These are phyloP conservation scores for Carex myosuroides DNA, from an alignment of 176 grass and related monocot species.

Conservation along the genomic window DNA sequence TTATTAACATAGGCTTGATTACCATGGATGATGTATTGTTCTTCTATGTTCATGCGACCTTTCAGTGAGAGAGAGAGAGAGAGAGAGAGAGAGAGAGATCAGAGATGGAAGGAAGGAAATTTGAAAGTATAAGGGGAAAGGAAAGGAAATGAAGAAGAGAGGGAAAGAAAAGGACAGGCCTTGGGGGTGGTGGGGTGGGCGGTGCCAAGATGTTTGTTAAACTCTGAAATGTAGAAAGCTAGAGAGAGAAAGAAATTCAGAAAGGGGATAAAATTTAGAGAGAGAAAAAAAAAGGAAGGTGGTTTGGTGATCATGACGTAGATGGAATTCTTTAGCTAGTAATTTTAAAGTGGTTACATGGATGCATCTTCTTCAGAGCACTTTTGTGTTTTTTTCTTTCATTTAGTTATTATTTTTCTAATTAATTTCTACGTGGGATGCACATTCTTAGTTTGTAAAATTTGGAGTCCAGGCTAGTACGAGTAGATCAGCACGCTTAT, in stretches of 20 bases:
- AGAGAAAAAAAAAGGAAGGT: neutral
- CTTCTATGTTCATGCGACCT: conserved; percentile 32
- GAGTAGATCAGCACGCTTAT: neutral
- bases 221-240: conserved; percentile 11
- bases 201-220: conserved; percentile 4
- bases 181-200: conserved; percentile 27
- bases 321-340: neutral
- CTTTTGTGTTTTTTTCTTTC: neutral
- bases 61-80: neutral
- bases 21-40: conserved; percentile 20
- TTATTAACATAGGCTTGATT: neutral
- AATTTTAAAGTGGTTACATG: neutral
- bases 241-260: conserved; percentile 18
- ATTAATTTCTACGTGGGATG: neutral
- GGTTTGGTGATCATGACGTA: conserved; percentile 5
- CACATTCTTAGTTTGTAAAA: neutral
- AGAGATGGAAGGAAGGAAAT: neutral
- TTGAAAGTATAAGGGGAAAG: conserved; percentile 4
- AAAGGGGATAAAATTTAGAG: conserved; percentile 5
- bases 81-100: conserved; percentile 10
- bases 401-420: neutral
- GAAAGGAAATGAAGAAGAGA: conserved; percentile 26
- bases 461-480: neutral
- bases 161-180: conserved; percentile 45
- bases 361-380: neutral